Percentiles rank a stretch among this genome's conserved stretches.
phyloP scores from a whole-genome alignment of 345 rosid genomes.

The Linum lewisii region DNA sequence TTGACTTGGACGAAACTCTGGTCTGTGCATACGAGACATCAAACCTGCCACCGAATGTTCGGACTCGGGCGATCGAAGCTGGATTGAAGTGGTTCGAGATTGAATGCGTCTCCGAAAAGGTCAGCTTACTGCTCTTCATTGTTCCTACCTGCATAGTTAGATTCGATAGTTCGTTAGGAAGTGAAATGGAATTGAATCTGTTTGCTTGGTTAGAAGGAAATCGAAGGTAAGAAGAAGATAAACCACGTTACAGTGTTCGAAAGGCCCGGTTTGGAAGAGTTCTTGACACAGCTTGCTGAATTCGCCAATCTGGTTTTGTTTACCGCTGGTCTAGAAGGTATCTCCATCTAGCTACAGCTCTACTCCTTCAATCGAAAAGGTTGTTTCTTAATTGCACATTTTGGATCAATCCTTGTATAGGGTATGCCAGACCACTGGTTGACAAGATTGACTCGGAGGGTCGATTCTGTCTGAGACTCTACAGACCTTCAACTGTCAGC shows the following conservation, averaged over 20 bases:
- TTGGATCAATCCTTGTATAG: constrained; percentile 18
- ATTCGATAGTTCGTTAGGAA: no score
- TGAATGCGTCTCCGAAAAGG: constrained; percentile 86
- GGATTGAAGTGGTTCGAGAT: constrained; percentile 87
- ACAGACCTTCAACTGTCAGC: constrained; percentile 90
- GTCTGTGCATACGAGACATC: constrained; percentile 89
- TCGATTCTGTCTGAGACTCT: constrained; percentile 61
- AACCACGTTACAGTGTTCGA: constrained; percentile 83
- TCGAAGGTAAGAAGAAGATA: constrained; percentile 63
- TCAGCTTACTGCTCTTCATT: constrained; percentile 13
- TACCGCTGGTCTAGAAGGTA: constrained; percentile 97
- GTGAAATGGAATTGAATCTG: no score
- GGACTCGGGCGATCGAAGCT: constrained; percentile 63
- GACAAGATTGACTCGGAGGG: constrained; percentile 72
- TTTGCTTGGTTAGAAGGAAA: constrained; percentile 41
- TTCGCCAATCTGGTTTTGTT: constrained; percentile 81
- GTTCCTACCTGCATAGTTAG: constrained; percentile 1
- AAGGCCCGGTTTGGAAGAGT: constrained; percentile 81
- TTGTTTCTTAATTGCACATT: no score
- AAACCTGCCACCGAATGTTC: constrained; percentile 53
- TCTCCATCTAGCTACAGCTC: no score
- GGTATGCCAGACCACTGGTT: constrained; percentile 93
- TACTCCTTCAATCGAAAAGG: no score
- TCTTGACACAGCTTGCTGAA: constrained; percentile 53
- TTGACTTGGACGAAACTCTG: constrained; percentile 95